These are phyloP conservation scores for Streptanthus diversifolius DNA, from an alignment of 345 rosid genomes.

Conservation along the genomic window DNA sequence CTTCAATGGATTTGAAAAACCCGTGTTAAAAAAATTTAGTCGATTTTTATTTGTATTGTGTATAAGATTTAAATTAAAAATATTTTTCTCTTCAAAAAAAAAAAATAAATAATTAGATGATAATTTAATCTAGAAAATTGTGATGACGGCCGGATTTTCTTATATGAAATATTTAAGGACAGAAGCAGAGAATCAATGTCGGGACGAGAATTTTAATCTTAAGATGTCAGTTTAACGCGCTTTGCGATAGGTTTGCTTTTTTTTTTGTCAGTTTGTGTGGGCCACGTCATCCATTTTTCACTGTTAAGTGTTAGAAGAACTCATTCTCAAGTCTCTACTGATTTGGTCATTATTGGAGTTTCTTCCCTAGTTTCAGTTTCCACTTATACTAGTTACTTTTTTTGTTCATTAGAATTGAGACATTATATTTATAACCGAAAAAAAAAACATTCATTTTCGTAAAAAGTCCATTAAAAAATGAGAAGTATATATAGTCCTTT, in stretches of 20 bases:
- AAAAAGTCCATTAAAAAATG: not conserved
- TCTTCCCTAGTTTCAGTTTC: not conserved
- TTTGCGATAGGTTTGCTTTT: constrained; percentile 19
- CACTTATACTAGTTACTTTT: not conserved
- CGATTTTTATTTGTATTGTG: not conserved
- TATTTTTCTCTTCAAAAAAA: not conserved
- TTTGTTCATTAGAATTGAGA: not conserved
- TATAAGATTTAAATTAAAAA: too few relatives aligned
- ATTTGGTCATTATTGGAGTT: constrained; percentile 15
- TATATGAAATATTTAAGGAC: constrained; percentile 17
- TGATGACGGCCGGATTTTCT: constrained; percentile 23
- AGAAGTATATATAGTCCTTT: not conserved
- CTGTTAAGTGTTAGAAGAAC: not conserved
- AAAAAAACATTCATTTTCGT: not conserved
- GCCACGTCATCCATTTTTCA: constrained; percentile 21
- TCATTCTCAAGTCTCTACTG: constrained; percentile 12
- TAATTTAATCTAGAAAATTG: not conserved
- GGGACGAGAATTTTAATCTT: constrained; percentile 22
- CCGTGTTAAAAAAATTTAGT: not conserved
- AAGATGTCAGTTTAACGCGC: constrained; percentile 22
- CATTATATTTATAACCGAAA: too few relatives aligned
- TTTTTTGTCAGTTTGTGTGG: constrained; percentile 31
- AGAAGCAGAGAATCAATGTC: constrained; percentile 37
- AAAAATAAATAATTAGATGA: not conserved
- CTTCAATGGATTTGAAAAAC: too few relatives aligned